Percentiles rank a stretch among this genome's conserved stretches.
Conservation (phyloP, 768 basidiomycete genomes). For the Tylopilus vinaceipallidus region DNA sequence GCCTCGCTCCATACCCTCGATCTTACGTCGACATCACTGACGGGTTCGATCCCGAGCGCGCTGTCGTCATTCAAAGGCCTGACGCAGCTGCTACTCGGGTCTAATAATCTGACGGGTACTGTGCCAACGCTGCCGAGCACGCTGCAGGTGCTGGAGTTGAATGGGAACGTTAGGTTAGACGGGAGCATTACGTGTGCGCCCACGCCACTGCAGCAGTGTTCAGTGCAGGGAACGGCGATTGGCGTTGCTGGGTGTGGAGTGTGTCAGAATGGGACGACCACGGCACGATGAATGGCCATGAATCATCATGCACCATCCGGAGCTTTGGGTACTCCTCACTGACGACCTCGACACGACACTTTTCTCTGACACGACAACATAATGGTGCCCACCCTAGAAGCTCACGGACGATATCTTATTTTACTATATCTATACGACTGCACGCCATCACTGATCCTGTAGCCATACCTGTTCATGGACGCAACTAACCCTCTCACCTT, state of each 20-base stretch:
- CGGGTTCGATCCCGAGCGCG: constrained; percentile 34
- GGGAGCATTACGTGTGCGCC: constrained; percentile 25
- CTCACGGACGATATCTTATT: constrained; percentile 3
- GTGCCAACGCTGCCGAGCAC: constrained; percentile 37
- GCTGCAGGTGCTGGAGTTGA: constrained; percentile 34
- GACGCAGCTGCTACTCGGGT: constrained; percentile 38
- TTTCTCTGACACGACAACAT: not conserved
- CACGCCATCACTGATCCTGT: constrained; percentile 12
- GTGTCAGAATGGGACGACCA: constrained; percentile 19
- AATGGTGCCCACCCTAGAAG: constrained; percentile 4
- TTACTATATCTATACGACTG: not conserved
- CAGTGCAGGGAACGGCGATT: constrained; percentile 23
- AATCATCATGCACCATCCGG: no score
- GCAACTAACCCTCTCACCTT: not conserved
- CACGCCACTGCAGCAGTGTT: constrained; percentile 17
- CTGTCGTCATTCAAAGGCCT: constrained; percentile 36
- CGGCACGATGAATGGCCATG: not conserved
- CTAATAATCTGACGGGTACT: constrained; percentile 36
- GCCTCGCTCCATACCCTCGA: constrained; percentile 37
- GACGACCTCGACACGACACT: constrained; percentile 5
- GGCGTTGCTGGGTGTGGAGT: constrained; percentile 22
- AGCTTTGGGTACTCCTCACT: no score
- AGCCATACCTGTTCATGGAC: constrained; percentile 7
- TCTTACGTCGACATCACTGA: constrained; percentile 39
- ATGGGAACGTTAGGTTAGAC: constrained; percentile 37